These are phyloP conservation scores for Acanthamoeba sp. DNA, from an alignment of 208 protist species.

Conservation along the genomic window DNA sequence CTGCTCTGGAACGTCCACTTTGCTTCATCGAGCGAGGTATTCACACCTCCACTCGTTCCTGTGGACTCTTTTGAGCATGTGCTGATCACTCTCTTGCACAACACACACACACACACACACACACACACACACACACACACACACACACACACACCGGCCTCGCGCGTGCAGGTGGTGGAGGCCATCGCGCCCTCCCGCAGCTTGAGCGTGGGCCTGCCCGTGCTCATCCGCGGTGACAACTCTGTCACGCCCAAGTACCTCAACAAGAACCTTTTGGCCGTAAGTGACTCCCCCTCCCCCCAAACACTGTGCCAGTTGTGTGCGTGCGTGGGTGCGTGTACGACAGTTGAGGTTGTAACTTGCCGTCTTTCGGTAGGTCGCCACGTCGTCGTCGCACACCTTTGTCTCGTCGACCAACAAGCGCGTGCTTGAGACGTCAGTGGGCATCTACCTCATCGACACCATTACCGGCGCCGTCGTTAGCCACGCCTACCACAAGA, in stretches of 20 bases:
- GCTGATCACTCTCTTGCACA: too few relatives aligned
- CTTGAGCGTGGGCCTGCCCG: slow-evolving; percentile 38
- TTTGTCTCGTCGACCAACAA: slow-evolving; percentile 35
- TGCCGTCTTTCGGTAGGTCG: neutral
- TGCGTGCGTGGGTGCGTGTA: neutral
- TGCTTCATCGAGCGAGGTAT: neutral
- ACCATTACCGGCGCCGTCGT: slow-evolving; percentile 79
- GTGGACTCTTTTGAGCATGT: neutral
- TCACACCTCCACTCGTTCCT: neutral
- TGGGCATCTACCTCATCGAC: slow-evolving; percentile 76
- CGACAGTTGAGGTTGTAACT: neutral
- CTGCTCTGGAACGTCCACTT: slow-evolving; percentile 57
- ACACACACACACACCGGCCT: too few relatives aligned
- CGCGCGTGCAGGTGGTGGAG: neutral
- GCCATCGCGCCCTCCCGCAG: slow-evolving; percentile 5
- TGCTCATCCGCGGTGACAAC: slow-evolving; percentile 37
- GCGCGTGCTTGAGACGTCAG: neutral
- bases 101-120: too few relatives aligned
- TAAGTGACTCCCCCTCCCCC: neutral
- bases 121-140: too few relatives aligned
- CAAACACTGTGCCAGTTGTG: neutral
- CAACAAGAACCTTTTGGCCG: slow-evolving; percentile 45
- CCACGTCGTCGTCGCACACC: neutral
- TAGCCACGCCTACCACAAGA: slow-evolving; percentile 33
- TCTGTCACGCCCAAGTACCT: slow-evolving; percentile 41